Evolutionary conservation across 768 basidiomycete genomes (phyloP), one percentile per base, ranked within the genome.

Genomic region (Obba rivulosa): DNA sequence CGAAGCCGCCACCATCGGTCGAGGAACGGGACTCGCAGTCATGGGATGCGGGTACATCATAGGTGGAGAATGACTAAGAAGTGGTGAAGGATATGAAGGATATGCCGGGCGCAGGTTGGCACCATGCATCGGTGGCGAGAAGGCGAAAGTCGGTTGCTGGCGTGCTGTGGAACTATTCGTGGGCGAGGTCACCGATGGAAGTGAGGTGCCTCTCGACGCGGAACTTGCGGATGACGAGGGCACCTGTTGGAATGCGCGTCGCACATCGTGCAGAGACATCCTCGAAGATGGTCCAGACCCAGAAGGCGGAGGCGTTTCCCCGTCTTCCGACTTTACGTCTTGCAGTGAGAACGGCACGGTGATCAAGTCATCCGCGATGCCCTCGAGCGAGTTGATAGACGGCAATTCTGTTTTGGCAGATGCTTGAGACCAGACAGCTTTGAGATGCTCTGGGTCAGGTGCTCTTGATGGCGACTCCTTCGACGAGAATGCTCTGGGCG

Each of bases 321-420:
- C 89, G 56, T 87, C 87, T 61, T 91, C 89, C 10, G 87, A 87
- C 62, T 91, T 92, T 44, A 90, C 84, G 48, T 92, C 90, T 59
- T 87, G 88, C 28, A 92, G 63, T 4, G 85, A 84, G 65, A 87
- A 87, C 10, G 89, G 88, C 24, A 92, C 70, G 20, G 83, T 73
- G 24, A 85, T 83, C 47, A 90, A 70, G 59, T 93, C 92, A 59
- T 92, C 89, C 22, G 81, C 80, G 48, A 94, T 89, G 16, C 83
- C 85, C 60, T 90, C 83, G 49, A 94, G 68, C 2, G 90, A 92
- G 63, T 93, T 94, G 20, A 85, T 75, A 8, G 79, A 71, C 49
- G 82, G 78, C 28, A 77, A 64, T 45, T 75, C 78, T n/a, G 81
- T 72, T 63, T 85, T 84, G 62, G 81, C 80, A 3, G 88, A 76